Conservation (phyloP, 2,329 filamentous ascomycete genomes). For the Dothideomycetes sp. region DNA sequence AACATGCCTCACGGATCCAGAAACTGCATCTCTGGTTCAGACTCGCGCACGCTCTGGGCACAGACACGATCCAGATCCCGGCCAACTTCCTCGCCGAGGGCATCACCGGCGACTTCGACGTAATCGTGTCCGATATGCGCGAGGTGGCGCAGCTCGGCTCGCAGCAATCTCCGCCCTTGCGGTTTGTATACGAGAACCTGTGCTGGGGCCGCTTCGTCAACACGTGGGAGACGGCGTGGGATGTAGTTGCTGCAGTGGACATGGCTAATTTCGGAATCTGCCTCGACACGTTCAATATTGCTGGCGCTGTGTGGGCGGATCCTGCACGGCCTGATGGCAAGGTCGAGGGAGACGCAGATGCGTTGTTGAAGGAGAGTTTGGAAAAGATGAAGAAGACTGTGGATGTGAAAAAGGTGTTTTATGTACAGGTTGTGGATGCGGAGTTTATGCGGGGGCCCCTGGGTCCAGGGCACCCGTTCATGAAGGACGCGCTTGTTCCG, state of each 20-base stretch:
- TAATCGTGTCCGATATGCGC: conserved; percentile 52
- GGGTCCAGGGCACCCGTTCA: conserved; percentile 42
- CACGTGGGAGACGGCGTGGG: conserved; percentile 63
- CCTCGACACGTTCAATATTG: conserved; percentile 14
- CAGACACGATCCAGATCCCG: conserved; percentile 64
- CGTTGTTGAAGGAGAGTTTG: not conserved
- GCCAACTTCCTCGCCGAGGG: conserved; percentile 53
- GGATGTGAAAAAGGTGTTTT: conserved; percentile 49
- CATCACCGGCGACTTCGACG: conserved; percentile 38
- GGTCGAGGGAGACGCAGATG: not conserved
- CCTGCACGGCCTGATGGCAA: conserved; percentile 10
- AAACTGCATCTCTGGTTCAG: conserved; percentile 61
- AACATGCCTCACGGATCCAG: conserved; percentile 46
- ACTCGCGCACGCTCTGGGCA: conserved; percentile 52
- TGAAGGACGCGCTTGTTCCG: conserved; percentile 44
- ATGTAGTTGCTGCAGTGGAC: conserved; percentile 42
- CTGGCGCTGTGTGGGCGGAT: conserved; percentile 13
- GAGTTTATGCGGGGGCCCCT: conserved; percentile 50
- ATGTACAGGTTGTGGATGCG: conserved; percentile 67
- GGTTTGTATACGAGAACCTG: conserved; percentile 64
- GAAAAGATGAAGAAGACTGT: not conserved
- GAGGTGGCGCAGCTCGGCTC: conserved; percentile 58
- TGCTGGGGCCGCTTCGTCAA: conserved; percentile 61
- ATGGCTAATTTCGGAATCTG: conserved; percentile 13
- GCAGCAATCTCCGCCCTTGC: conserved; percentile 38